Base-by-base conservation (phyloP, 345 rosid species). In the Mercurialis annua region DNA sequence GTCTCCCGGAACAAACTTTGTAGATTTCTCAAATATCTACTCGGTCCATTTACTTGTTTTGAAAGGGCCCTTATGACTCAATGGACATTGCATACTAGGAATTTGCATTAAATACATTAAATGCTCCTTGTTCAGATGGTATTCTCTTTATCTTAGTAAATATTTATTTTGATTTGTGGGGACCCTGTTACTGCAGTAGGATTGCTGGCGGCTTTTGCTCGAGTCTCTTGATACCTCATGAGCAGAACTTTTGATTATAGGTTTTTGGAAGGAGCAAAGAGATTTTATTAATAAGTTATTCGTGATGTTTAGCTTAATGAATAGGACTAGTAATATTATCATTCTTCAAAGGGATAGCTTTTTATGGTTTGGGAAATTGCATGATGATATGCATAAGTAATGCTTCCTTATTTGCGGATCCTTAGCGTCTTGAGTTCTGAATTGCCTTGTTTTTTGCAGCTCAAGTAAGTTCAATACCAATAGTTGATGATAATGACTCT, bases 391-490 rank as follows among this genome's bases (percentile, higher is more conserved):
- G 58, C 30, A 5, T 29, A 6, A 36, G 29, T 7, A 29, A 50
- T n/a, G 17, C 43, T 34, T 47, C 44, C 8, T 36, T 16, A 47
- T 50, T 9, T 21, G 42, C 33, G 51, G 21, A 58, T 56, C 1
- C 33, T 21, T 59, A 11, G 49, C n/a, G n/a, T n/a, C n/a, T 24
- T 42, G 6, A n/a, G n/a, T n/a, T n/a, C 30, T 49, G 46, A 38
- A 24, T 46, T 5, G 9, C 46, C 60, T 14, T 27, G 27, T 51
- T 26, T n/a, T 50, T 64, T 59, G 70, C 78, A 75, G 78, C 74
- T 38, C 75, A 54, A 64, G 74, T 70, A 64, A 75, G 78, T 53
- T 75, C 71, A 53, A 54, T 75, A 60, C 78, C 78, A 36, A 66
- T 75, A 59, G 74, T 75, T 60, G 78, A 75, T 18, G 71, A 75